A percentile compares a stretch with the other conserved stretches of the same genome.
These are phyloP conservation scores for Vigna radiata DNA, from an alignment of 306 rosid species.

Conservation along the genomic window DNA sequence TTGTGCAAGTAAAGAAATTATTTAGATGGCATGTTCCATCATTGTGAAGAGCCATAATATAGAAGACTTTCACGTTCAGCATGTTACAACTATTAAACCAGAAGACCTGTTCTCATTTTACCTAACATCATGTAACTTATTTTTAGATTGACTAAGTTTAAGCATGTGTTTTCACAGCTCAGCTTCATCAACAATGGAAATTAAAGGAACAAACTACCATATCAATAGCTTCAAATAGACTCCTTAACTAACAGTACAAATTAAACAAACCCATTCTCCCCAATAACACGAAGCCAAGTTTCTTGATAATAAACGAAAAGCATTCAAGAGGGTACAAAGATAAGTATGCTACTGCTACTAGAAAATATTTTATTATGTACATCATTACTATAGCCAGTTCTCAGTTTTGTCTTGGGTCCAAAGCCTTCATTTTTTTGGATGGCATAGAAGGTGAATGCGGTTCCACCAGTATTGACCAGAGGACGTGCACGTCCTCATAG, in stretches of 20 bases:
- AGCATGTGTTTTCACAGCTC: constrained; percentile 45
- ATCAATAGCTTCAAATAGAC: constrained; percentile 59
- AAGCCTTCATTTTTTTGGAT: constrained; percentile 42
- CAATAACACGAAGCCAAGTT: background rate
- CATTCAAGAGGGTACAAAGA: background rate
- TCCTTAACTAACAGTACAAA: constrained; percentile 42
- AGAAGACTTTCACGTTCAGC: background rate
- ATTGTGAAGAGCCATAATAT: background rate
- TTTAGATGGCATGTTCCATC: constrained; percentile 1
- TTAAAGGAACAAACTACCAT: constrained; percentile 48
- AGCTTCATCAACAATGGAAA: constrained; percentile 44
- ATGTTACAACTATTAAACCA: background rate
- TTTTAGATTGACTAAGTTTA: constrained; percentile 19
- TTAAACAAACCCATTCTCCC: background rate
- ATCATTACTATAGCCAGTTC: constrained; percentile 35
- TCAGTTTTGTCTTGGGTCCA: constrained; percentile 28
- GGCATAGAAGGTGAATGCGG: constrained; percentile 66
- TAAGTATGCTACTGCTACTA: constrained; percentile 18
- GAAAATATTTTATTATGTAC: constrained; percentile 45
- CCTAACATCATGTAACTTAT: background rate
- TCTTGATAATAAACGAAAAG: constrained; percentile 22
- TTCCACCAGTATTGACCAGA: constrained; percentile 93
- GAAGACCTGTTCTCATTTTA: background rate
- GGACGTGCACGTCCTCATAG: constrained; percentile 86
- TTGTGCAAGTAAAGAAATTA: constrained; percentile 1